A percentile compares a stretch with the other conserved stretches of the same genome.
phyloP scores from a whole-genome alignment of 2,329 filamentous ascomycete genomes.

The Trichophyton verrucosum region DNA sequence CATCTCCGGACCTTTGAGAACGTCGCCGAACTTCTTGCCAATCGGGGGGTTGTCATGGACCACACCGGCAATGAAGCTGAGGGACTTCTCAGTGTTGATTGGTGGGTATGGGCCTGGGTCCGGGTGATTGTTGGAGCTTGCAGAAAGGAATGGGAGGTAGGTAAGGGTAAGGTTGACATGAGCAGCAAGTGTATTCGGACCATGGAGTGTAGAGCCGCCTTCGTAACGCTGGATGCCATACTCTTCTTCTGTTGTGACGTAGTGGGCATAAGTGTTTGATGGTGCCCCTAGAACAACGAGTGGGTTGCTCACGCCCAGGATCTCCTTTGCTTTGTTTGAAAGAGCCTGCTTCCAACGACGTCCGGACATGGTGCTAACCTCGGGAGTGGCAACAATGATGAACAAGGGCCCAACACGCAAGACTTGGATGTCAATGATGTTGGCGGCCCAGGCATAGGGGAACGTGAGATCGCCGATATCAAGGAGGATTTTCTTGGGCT shows the following conservation, averaged over 20 bases:
- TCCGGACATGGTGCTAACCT: slow-evolving; percentile 86
- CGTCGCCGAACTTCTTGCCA: slow-evolving; percentile 58
- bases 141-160: slow-evolving; percentile 54
- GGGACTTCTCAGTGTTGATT: slow-evolving; percentile 61
- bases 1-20: slow-evolving; percentile 44
- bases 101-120: slow-evolving; percentile 54
- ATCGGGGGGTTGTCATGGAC: slow-evolving; percentile 57
- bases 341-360: slow-evolving; percentile 72
- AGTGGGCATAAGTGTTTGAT: slow-evolving; percentile 82
- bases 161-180: slow-evolving; percentile 78
- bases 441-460: slow-evolving; percentile 82
- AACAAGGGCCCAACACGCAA: slow-evolving; percentile 74
- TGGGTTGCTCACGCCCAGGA: slow-evolving; percentile 42
- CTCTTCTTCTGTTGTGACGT: slow-evolving; percentile 66
- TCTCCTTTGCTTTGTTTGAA: slow-evolving; percentile 40
- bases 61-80: slow-evolving; percentile 70
- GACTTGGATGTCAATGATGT: slow-evolving; percentile 79
- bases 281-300: slow-evolving; percentile 79
- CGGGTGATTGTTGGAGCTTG: slow-evolving; percentile 32
- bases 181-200: slow-evolving; percentile 66
- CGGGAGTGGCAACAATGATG: slow-evolving; percentile 72
- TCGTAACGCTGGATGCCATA: slow-evolving; percentile 82
- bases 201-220: slow-evolving; percentile 84
- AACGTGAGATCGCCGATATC: slow-evolving; percentile 69
- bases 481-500: slow-evolving; percentile 70